A percentile compares a stretch with the other conserved stretches of the same genome.
Conservation (phyloP, 2,329 filamentous ascomycete genomes). For the Hypoxylon sp. region DNA sequence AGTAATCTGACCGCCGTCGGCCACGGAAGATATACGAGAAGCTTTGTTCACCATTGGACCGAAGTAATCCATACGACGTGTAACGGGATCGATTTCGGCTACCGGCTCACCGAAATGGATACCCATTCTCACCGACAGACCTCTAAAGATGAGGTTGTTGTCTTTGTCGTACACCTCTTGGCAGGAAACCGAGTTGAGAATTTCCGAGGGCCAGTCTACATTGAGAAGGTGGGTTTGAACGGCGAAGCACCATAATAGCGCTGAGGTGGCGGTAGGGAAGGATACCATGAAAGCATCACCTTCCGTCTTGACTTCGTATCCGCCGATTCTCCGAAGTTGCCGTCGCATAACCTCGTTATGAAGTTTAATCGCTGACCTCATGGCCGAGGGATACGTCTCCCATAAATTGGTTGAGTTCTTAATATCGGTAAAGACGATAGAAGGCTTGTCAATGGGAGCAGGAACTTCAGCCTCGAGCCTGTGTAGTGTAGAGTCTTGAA, state of each 20-base stretch:
- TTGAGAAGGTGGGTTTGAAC: conserved; percentile 91
- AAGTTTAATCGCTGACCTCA: conserved; percentile 96
- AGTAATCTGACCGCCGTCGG: conserved; percentile 96
- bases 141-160: conserved; percentile 90
- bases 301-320: conserved; percentile 99
- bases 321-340: conserved; percentile 91
- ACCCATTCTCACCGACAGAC: conserved; percentile 96
- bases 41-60: conserved; percentile 99
- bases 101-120: conserved; percentile 96
- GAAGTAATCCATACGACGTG: conserved; percentile 98
- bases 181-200: conserved; percentile 87
- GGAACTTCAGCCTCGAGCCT: conserved; percentile 91
- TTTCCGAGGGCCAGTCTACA: conserved; percentile 92
- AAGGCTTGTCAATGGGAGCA: conserved; percentile 89
- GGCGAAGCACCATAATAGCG: conserved; percentile 95
- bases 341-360: conserved; percentile 98
- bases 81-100: conserved; percentile 95
- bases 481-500: conserved; percentile 88
- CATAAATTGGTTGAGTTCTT: conserved; percentile 97
- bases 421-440: conserved; percentile 98
- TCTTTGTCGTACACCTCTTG: conserved; percentile 87
- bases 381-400: conserved; percentile 94
- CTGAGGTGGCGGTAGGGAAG: conserved; percentile 95
- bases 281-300: conserved; percentile 99
- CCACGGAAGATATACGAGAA: conserved; percentile 91